phyloP scores from a whole-genome alignment of 169 alveolate genomes.

The Plasmodium adleri region DNA sequence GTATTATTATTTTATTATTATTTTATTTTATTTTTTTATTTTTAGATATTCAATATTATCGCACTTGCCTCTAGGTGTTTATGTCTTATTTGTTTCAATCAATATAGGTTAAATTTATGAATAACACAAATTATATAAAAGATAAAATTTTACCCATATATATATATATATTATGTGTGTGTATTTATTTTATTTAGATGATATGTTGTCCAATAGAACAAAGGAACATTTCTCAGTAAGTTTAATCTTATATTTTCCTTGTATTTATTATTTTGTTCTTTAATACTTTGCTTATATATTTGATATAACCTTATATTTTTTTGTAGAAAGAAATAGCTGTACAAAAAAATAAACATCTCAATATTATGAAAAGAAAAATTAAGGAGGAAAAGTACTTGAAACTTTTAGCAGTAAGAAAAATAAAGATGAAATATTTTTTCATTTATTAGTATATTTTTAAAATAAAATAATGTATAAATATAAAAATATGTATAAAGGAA shows the following conservation, averaged over 20 bases:
- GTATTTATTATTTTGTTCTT: slow-evolving; percentile 1
- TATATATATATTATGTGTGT: background rate
- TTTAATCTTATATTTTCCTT: background rate
- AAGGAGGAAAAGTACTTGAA: slow-evolving; percentile 59
- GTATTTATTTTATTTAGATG: slow-evolving; percentile 20
- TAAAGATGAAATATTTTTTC: background rate
- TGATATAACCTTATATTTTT: background rate
- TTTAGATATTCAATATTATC: slow-evolving; percentile 41
- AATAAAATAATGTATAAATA: background rate
- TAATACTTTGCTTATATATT: background rate
- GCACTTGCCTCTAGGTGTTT: slow-evolving; percentile 52
- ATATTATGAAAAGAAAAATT: slow-evolving; percentile 41
- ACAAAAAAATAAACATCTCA: slow-evolving; percentile 26
- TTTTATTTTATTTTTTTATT: slow-evolving; percentile 6
- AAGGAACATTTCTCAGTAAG: slow-evolving; percentile 48
- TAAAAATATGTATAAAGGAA: background rate
- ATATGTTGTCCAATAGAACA: slow-evolving; percentile 42
- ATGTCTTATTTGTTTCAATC: slow-evolving; percentile 41
- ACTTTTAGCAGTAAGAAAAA: slow-evolving; percentile 43
- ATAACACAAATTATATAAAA: no score
- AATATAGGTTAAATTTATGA: slow-evolving; percentile 22
- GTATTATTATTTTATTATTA: background rate
- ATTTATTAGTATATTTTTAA: slow-evolving; percentile 2
- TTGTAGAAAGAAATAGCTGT: slow-evolving; percentile 64
- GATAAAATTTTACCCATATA: no score